Percentiles rank a stretch among this genome's conserved stretches.
phyloP scores from a whole-genome alignment of 1,284 basidiomycete species.

The Ustilago nuda region DNA sequence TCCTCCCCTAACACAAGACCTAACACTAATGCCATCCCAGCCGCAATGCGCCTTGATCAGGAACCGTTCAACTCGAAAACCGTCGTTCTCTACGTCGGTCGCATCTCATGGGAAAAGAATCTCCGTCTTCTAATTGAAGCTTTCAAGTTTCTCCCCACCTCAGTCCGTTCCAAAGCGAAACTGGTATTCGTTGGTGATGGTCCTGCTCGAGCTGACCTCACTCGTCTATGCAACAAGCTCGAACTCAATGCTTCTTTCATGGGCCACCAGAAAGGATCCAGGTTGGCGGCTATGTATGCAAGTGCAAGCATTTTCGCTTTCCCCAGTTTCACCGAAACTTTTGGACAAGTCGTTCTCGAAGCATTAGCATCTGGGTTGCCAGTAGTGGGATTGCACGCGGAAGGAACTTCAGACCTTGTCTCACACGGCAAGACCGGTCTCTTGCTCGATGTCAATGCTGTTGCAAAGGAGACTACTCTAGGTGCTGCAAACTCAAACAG shows the following conservation, averaged over 20 bases:
- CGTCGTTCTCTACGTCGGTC: conserved; percentile 70
- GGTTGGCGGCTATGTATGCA: conserved; percentile 71
- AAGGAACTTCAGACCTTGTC: conserved; percentile 75
- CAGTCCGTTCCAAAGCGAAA: conserved; percentile 69
- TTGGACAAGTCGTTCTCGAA: conserved; percentile 74
- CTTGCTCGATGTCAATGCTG: conserved; percentile 64
- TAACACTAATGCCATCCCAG: conserved; percentile 9
- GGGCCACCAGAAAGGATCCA: conserved; percentile 71
- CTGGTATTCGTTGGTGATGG: conserved; percentile 75
- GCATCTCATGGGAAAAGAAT: conserved; percentile 75
- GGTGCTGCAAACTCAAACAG: conserved; percentile 6
- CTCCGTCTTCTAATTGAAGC: conserved; percentile 73
- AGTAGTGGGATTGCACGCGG: conserved; percentile 74
- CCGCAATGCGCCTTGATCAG: conserved; percentile 20
- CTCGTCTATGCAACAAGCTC: conserved; percentile 70
- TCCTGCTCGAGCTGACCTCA: conserved; percentile 72
- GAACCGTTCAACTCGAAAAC: conserved; percentile 55
- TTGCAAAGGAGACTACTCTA: conserved; percentile 27
- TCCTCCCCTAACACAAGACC: conserved; percentile 15
- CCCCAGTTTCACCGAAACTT: conserved; percentile 74
- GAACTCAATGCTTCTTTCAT: conserved; percentile 73
- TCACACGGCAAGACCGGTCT: conserved; percentile 71
- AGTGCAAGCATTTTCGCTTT: conserved; percentile 74
- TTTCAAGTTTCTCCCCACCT: conserved; percentile 69
- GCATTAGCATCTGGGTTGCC: conserved; percentile 74